Evolutionary conservation across 1,139 yeast genomes (phyloP), one percentile per base, ranked within the genome.

Genomic region (Entelexis paramagnoliae): DNA sequence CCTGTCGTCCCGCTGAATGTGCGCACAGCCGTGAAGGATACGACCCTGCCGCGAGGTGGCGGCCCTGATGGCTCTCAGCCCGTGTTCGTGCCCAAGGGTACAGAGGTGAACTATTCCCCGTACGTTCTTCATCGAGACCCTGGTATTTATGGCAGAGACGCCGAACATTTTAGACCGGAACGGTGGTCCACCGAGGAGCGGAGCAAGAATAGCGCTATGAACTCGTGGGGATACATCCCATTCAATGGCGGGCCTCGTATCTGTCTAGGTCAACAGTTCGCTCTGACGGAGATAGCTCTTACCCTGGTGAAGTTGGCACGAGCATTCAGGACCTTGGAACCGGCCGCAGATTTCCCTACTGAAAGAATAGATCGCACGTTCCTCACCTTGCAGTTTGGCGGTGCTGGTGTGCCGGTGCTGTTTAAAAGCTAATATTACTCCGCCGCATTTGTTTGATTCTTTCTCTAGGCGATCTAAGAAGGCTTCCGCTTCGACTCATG

Each of bases 241-340:
- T 77, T 76, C 67, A 76, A 76, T 58, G 81, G 81, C 40, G 81
- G 81, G 16, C 81, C 81, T 39, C 68, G 81, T 52, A 76, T 77
- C 55, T 77, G 81, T 58, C 66, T 78, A 52, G 81, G 81, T 17
- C 81, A 77, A 63, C 81, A 77, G 61, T 76, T 73, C 64, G 81
- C 80, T 2, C 69, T 77, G 54, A 76, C 80, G 7, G 81, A 78
- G 63, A 34, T 55, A 10, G 75, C 77, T 13, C 66, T 75, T 56
- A 70, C 74, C 7, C 57, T 74, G 28, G 69, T 68, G 10, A 66
- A 80, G 55, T 60, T 78, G 47, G 63, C 64, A 38, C 76, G 72
- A 60, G 53, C 52, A 14, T 64, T 60, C 49, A 29, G 32, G 22
- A 22, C 16, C 9, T 14, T 55, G 4, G 44, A 42, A 36, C 47